Base-by-base conservation (phyloP, 805 yeast genomes). In the Candida ipomoeae region DNA sequence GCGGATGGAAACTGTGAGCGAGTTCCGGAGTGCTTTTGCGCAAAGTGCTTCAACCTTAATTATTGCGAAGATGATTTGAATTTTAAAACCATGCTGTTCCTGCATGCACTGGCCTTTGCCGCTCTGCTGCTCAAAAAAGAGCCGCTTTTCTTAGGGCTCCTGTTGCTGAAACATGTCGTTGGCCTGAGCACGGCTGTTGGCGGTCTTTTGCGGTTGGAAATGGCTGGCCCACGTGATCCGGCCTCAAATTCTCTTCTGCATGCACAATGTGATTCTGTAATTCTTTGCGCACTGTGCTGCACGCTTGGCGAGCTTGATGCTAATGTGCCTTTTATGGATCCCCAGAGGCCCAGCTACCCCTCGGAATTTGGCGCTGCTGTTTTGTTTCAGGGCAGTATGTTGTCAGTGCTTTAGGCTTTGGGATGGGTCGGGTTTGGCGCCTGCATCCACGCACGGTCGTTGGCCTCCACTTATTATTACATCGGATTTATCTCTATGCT, bases 261-360 rank as follows among this genome's bases (percentile, higher is more conserved):
- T 35, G 46, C 40, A 44, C 46, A 44, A 23, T 35, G 32, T 15
- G 20, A 23, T 26, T 35, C 31, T 26, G 46, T 26, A 44, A 44
- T 26, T 26, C 40, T 35, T 17, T 14, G 46, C 46, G 46, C 46
- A 44, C 21, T 11, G 35, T 13, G 39, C 40, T 44, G 46, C 46
- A 35, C 40, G 38, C 45, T 42, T 32, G 45, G 38, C 38, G 14
- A 33, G 45, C 35, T 18, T 29, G 15, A 18, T 29, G 36, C 36
- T 41, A 13, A 29, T 20, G 44, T 41, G 33, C 36, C 37, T 17
- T 29, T 13, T 29, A n/a, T 15, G 37, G 45, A 37, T 33, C 44
- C 18, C 29, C 33, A 13, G 45, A 14, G 29, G 15, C 43, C 20
- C 5, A 15, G 43, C 11, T 26, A 18, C 34, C 21, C 34, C 18